Conservation (phyloP, 306 rosid genomes). For the Hippophae rhamnoides region DNA sequence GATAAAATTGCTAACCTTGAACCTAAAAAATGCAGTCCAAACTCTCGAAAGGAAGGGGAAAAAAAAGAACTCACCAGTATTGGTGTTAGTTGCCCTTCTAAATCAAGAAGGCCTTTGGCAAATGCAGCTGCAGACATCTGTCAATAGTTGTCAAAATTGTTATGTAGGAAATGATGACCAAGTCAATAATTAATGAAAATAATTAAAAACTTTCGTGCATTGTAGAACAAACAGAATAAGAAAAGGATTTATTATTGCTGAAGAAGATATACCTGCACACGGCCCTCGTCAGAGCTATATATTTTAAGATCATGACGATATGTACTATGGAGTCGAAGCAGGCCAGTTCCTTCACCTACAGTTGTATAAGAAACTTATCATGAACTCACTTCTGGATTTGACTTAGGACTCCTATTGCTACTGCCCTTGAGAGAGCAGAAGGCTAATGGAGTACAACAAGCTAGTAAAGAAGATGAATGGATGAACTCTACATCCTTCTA, state of each 20-base stretch:
- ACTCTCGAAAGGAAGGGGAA: slow-evolving; percentile 1
- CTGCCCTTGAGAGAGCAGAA: too few relatives aligned
- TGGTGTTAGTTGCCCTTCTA: slow-evolving; percentile 93
- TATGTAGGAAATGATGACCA: slow-evolving; percentile 19
- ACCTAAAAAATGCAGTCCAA: slow-evolving; percentile 15
- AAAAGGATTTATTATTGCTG: neutral
- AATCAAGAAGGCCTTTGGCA: slow-evolving; percentile 98
- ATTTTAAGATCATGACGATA: slow-evolving; percentile 95
- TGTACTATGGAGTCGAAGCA: slow-evolving; percentile 97
- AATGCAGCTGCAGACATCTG: slow-evolving; percentile 99
- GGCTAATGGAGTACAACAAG: too few relatives aligned
- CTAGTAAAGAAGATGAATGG: too few relatives aligned
- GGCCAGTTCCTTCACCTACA: slow-evolving; percentile 95
- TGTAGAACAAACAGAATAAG: slow-evolving; percentile 10
- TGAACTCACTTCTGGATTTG: too few relatives aligned
- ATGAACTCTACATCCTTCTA: too few relatives aligned
- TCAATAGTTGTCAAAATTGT: slow-evolving; percentile 22
- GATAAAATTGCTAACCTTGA: slow-evolving; percentile 26
- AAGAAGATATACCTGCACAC: slow-evolving; percentile 70
- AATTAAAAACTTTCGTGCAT: neutral
- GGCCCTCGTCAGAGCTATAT: slow-evolving; percentile 99
- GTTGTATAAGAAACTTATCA: slow-evolving; percentile 18
- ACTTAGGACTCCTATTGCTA: too few relatives aligned
- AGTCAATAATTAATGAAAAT: slow-evolving; percentile 4
- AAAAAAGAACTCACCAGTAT: slow-evolving; percentile 61